Conservation (phyloP, 805 yeast genomes). For the Kodamaea hsintzibuensis region DNA sequence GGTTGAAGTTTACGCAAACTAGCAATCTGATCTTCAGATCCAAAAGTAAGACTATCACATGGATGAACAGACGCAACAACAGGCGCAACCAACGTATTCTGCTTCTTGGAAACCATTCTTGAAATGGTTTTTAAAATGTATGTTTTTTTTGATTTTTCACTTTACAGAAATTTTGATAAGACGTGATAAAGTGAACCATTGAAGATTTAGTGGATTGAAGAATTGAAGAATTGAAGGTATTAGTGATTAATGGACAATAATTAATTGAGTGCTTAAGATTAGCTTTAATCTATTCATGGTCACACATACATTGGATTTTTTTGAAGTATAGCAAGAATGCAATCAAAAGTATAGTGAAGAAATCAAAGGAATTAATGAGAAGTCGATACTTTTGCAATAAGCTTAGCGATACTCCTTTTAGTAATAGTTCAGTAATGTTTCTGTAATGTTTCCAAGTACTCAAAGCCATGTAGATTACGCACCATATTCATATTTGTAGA, state of each 20-base stretch:
- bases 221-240: too few species aligned
- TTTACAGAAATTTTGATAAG: neutral
- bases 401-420: too few species aligned
- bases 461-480: neutral
- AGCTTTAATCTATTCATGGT: too few species aligned
- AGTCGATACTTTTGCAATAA: too few species aligned
- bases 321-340: too few species aligned
- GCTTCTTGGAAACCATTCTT: neutral
- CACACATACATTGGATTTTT: too few species aligned
- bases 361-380: too few species aligned
- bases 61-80: neutral
- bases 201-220: too few species aligned
- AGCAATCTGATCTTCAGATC: conserved; percentile 13
- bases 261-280: too few species aligned
- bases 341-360: too few species aligned
- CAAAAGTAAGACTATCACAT: conserved; percentile 8
- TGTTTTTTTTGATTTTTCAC: neutral
- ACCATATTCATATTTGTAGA: neutral
- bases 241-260: too few species aligned
- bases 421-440: neutral
- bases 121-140: neutral
- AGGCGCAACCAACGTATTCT: neutral
- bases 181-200: neutral
- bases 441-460: too few species aligned
- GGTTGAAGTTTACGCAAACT: conserved; percentile 14